Evolutionary conservation across 495 filamentous ascomycete genomes (phyloP).

Genomic region (Hypoxylon trugodes): DNA sequence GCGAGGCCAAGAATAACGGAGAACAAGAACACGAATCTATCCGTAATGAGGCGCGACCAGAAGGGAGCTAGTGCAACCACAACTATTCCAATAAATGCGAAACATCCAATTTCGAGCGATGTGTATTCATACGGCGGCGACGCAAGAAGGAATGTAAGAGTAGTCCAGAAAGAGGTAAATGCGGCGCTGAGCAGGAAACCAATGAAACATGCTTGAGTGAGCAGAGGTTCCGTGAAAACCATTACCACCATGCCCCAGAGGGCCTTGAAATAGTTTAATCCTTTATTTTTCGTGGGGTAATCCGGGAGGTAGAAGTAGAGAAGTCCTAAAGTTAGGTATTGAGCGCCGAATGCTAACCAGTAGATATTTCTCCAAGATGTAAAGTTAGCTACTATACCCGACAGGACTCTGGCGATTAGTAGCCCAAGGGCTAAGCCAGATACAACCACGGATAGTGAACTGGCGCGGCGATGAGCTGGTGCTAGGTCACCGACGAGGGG

Average conservation of each 20-base stretch:
- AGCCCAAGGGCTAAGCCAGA: constrained; percentile 76
- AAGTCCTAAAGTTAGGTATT: constrained; percentile 69
- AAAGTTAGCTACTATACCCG: constrained; percentile 75
- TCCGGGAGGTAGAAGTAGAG: constrained; percentile 79
- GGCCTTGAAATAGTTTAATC: constrained; percentile 70
- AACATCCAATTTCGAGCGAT: constrained; percentile 75
- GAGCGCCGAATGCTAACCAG: constrained; percentile 76
- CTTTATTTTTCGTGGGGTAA: constrained; percentile 74
- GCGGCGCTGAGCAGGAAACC: constrained; percentile 46
- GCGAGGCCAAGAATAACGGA: constrained; percentile 69
- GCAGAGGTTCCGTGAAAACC: constrained; percentile 65
- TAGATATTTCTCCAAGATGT: constrained; percentile 77
- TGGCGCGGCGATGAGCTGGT: constrained; percentile 69
- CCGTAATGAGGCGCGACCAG: constrained; percentile 75
- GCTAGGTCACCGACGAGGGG: constrained; percentile 80
- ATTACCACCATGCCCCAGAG: constrained; percentile 69
- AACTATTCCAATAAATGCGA: constrained; percentile 77
- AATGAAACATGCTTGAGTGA: constrained; percentile 62
- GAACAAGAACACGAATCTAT: constrained; percentile 70
- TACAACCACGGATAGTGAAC: constrained; percentile 72
- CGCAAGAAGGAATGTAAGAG: constrained; percentile 77
- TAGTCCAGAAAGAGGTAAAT: constrained; percentile 65
- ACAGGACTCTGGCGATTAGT: constrained; percentile 74
- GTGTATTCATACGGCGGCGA: constrained; percentile 72
- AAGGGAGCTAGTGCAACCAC: constrained; percentile 72